phyloP scores from a whole-genome alignment of 495 filamentous ascomycete genomes.

The Xylaria nigripes region DNA sequence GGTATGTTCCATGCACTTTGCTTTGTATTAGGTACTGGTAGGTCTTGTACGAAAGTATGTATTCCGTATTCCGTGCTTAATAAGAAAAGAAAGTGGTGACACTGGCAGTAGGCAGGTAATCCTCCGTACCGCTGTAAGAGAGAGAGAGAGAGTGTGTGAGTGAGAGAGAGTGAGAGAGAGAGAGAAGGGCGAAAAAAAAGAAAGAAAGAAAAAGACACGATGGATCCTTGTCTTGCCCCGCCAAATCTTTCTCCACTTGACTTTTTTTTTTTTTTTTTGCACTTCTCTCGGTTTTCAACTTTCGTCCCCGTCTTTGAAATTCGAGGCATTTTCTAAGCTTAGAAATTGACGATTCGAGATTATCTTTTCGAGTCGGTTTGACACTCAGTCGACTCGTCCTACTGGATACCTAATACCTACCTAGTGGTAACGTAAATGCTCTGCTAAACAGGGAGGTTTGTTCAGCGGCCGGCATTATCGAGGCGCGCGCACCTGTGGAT shows the following conservation, averaged over 20 bases:
- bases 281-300: conserved; percentile 8
- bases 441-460: too few species aligned
- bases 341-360: background rate
- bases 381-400: background rate
- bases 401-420: too few species aligned
- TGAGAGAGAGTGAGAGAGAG: background rate
- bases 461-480: background rate
- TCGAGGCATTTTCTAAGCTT: conserved; percentile 6
- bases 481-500: too few species aligned
- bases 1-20: background rate
- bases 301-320: background rate
- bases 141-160: too few species aligned
- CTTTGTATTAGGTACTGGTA: too few species aligned
- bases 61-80: too few species aligned
- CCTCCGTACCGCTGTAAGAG: too few species aligned
- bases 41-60: too few species aligned
- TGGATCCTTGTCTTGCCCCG: conserved; percentile 18
- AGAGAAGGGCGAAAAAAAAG: background rate
- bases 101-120: too few species aligned
- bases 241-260: conserved; percentile 12
- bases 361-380: background rate
- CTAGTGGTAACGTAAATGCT: too few species aligned
- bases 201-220: background rate
- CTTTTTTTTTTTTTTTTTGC: conserved; percentile 16
- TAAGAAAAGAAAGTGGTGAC: background rate